Conservation (phyloP, 2,329 filamentous ascomycete species). For the Calonectria pseudoreteaudii region DNA sequence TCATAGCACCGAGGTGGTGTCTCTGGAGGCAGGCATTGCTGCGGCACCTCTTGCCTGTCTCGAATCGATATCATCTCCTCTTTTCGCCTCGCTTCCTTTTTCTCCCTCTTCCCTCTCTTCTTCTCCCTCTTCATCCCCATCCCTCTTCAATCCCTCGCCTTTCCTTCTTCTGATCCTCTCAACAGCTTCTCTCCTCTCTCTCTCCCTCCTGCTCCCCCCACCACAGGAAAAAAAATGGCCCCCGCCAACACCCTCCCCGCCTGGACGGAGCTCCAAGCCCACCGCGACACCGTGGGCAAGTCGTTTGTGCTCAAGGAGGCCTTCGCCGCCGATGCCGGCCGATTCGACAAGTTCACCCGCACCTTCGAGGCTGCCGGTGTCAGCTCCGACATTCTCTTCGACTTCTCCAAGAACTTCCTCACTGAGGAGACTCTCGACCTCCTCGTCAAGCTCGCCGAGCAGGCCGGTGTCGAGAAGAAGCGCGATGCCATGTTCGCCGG, state of each 20-base stretch:
- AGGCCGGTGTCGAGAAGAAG: conserved; percentile 91
- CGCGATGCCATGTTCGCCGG: conserved; percentile 98
- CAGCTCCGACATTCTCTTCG: conserved; percentile 92
- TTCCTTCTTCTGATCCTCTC: conserved; percentile 19
- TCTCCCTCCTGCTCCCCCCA: neutral
- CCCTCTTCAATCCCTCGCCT: neutral
- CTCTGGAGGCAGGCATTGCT: neutral
- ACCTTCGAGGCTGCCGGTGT: conserved; percentile 85
- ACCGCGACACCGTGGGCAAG: conserved; percentile 88
- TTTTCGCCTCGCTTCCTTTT: conserved; percentile 27
- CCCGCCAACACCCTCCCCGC: conserved; percentile 87
- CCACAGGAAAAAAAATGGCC: conserved; percentile 67
- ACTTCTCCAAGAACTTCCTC: conserved; percentile 99
- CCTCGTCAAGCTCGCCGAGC: conserved; percentile 89
- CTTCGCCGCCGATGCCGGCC: conserved; percentile 87
- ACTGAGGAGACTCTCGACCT: conserved; percentile 91
- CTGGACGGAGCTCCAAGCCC: conserved; percentile 91
- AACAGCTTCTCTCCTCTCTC: neutral
- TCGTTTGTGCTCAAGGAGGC: conserved; percentile 93
- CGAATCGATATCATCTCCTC: conserved; percentile 24
- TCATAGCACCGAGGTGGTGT: conserved; percentile 12
- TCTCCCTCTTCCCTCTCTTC: neutral
- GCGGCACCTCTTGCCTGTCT: neutral
- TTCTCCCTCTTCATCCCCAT: neutral
- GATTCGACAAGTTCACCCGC: conserved; percentile 91